Base-by-base conservation (phyloP, 805 yeast species). In the Diddensiella caesifluorescens region DNA sequence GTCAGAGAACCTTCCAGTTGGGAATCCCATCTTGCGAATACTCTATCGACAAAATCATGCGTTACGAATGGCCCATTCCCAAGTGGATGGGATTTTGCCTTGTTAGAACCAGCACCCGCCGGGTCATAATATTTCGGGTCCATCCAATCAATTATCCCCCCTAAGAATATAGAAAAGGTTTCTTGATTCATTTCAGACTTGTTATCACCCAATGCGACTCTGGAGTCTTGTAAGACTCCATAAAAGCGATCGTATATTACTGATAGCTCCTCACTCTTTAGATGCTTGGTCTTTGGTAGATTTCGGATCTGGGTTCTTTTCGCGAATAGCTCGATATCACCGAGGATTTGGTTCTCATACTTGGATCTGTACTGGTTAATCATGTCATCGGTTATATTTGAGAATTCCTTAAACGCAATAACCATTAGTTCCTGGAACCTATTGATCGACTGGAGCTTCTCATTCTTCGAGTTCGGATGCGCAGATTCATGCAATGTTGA, bases 281-380 rank as follows among this genome's bases (percentile, higher is more conserved):
- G 63, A 55, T 83, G 75, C 20, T 70, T 72, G 1, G 85, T 76
- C 57, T 81, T 80, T 26, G 94, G 90, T 41, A 90, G 66, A 61
- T 87, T 89, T 51, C 98, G 72, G 30, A 92, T 60, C 61, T 92
- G 96, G 0, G 97, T 86, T 44, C 95, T 73, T 62, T 90, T 92
- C 26, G 92, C 94, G 66, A 90, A 90, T 1, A 79, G 71, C 51
- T 92, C 95, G 47, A 90, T 87, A 41, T 92, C 90, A 53, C 75
- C 84, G 56, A 84, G 78, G 33, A 92, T 90, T 34, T 80, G 76
- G 51, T 80, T 78, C 61, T 88, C 79, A 59, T 77, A 80, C 56
- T 74, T 82, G 19, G 73, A 68, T 40, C 97, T 74, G 54, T 79
- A 81, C 44, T 74, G 81, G 18, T 70, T 71, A 31, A 92, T 78